A percentile compares a stretch with the other conserved stretches of the same genome.
Evolutionary conservation across 2,329 filamentous ascomycete genomes (phyloP).

Genomic region (Trichoderma guizhouense): DNA sequence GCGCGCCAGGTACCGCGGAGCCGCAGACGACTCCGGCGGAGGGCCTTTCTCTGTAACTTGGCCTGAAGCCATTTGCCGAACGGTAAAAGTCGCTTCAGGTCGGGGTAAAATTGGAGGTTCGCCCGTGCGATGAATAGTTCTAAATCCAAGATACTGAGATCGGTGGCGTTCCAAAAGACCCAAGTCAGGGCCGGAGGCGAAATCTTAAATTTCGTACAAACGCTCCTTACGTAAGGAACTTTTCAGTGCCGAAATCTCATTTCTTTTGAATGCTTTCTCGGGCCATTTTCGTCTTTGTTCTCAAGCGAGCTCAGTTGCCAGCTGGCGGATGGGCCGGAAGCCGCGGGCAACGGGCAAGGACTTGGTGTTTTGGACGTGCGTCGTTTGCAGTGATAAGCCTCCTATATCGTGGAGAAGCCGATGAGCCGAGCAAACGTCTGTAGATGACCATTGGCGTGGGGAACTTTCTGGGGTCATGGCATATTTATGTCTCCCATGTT

Average conservation of each 20-base stretch:
- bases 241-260: not conserved
- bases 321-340: conserved; percentile 12
- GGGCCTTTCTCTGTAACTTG: not conserved
- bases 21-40: not conserved
- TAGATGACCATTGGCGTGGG: not conserved
- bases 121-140: not conserved
- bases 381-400: not conserved
- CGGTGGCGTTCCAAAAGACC: not conserved
- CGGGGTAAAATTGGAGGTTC: not conserved
- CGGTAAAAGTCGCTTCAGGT: not conserved
- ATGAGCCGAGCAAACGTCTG: not conserved
- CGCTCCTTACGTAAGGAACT: conserved; percentile 13
- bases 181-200: not conserved
- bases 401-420: not conserved
- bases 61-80: not conserved
- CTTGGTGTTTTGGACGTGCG: not conserved
- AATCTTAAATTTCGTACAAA: not conserved
- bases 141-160: not conserved
- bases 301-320: not conserved
- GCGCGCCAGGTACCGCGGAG: not conserved
- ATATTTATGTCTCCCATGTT: not conserved
- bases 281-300: not conserved
- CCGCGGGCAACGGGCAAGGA: conserved; percentile 4
- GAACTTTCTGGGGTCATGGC: not conserved
- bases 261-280: not conserved